Percentiles rank a stretch among this genome's conserved stretches.
These are phyloP conservation scores for Penicillium sp. DNA, from an alignment of 2,329 filamentous ascomycete species.

Conservation along the genomic window DNA sequence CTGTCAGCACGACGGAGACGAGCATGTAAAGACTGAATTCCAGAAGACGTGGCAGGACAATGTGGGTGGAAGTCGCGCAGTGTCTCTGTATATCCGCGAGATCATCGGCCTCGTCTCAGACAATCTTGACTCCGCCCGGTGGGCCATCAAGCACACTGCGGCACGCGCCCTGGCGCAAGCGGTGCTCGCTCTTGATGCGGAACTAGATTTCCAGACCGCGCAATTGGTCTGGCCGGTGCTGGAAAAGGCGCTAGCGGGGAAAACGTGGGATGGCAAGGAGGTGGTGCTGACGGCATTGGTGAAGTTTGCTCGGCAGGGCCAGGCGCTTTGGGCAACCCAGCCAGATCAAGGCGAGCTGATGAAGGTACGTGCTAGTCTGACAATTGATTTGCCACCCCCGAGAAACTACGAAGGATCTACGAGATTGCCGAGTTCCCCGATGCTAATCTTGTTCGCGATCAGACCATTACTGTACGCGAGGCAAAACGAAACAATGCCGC, in stretches of 20 bases:
- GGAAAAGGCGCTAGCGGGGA: slow-evolving; percentile 74
- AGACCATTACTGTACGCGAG: slow-evolving; percentile 70
- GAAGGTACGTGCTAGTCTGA: slow-evolving; percentile 49
- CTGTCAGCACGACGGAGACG: slow-evolving; percentile 76
- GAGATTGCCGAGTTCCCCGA: neutral
- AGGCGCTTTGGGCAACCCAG: slow-evolving; percentile 53
- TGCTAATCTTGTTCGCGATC: slow-evolving; percentile 3
- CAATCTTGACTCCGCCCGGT: slow-evolving; percentile 72
- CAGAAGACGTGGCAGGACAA: slow-evolving; percentile 84
- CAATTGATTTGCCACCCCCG: too few relatives aligned
- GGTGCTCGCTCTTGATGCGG: slow-evolving; percentile 56
- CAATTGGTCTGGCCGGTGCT: slow-evolving; percentile 72
- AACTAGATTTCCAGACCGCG: slow-evolving; percentile 54
- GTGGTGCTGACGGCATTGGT: slow-evolving; percentile 73
- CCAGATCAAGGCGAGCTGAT: slow-evolving; percentile 58
- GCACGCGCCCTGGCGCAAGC: slow-evolving; percentile 74
- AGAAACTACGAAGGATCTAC: neutral
- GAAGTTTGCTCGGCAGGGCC: slow-evolving; percentile 64
- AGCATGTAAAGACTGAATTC: slow-evolving; percentile 73
- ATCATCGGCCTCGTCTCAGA: slow-evolving; percentile 63
- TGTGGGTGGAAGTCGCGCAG: slow-evolving; percentile 74
- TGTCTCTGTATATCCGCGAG: slow-evolving; percentile 77
- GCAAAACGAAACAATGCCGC: slow-evolving; percentile 84
- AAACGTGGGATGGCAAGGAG: slow-evolving; percentile 92
- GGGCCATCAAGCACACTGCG: slow-evolving; percentile 84